Base-by-base conservation (phyloP, 805 yeast species). In the Ogataea naganishii region DNA sequence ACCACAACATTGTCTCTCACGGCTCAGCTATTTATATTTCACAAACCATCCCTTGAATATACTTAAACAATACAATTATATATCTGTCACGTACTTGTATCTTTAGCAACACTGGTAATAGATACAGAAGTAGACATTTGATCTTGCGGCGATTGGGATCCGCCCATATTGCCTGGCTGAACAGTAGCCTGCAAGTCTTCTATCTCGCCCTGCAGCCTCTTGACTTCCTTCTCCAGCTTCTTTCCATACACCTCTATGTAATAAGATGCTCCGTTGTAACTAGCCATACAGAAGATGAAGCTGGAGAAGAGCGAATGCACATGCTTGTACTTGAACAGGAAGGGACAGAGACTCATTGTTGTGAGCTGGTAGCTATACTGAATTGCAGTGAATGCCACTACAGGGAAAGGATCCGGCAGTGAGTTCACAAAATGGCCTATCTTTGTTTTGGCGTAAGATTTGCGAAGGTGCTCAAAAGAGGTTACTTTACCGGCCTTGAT, bases 241-340 rank as follows among this genome's bases (percentile, higher is more conserved):
- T 77, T 80, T 14, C 97, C 97, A 56, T 86, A 92, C 29, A 80
- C 79, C 46, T 89, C 97, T 33, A 92, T 68, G 52, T 89, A 89
- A 51, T 84, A 89, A 1, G 95, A 84, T 3, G 97, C 98, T 18
- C 98, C 98, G 41, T 92, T 88, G 51, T 80, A 85, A 24, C 86
- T 66, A 2, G 97, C 94, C 51, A 73, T 68, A 26, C 76, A 52
- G 43, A 88, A 86, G n/a, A 89, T 83, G 29, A 69, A 64, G 2
- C 72, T 56, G 39, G 89, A 66, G 47, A 86, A 88, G 1, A 64
- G 40, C 1, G 78, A 72, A 16, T 92, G 83, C 2, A 82, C 70
- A 25, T 59, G 56, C 44, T 79, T 77, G 50, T 76, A 70, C 25
- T 68, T 63, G 56, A 83, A 83, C 80, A 95, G 83, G n/a, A 92